These are phyloP conservation scores for Chlorociboria aeruginascens DNA, from an alignment of 495 filamentous ascomycete species.

Conservation along the genomic window DNA sequence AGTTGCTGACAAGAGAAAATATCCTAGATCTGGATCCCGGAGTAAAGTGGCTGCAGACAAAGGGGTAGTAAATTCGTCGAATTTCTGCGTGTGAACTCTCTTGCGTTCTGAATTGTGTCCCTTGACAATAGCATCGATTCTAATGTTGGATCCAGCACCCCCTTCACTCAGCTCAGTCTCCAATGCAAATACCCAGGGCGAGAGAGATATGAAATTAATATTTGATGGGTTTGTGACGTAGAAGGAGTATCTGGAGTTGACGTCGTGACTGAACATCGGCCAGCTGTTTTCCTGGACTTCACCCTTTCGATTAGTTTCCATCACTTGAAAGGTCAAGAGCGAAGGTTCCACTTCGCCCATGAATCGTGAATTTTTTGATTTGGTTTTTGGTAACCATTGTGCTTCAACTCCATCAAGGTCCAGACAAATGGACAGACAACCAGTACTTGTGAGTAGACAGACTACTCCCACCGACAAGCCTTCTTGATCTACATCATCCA, in stretches of 20 bases:
- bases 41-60: constrained; percentile 53
- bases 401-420: constrained; percentile 72
- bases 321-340: constrained; percentile 38
- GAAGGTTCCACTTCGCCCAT: constrained; percentile 18
- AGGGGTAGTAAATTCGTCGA: constrained; percentile 25
- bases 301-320: constrained; percentile 46
- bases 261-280: constrained; percentile 65
- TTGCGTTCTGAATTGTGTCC: constrained; percentile 49
- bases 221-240: constrained; percentile 64
- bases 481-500: constrained; percentile 44
- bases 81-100: constrained; percentile 37
- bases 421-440: constrained; percentile 65
- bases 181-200: constrained; percentile 62
- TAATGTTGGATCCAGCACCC: constrained; percentile 56
- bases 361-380: constrained; percentile 4
- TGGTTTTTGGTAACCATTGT: constrained; percentile 61
- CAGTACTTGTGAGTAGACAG: constrained; percentile 61
- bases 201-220: constrained; percentile 57
- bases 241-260: constrained; percentile 62
- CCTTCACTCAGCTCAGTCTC: constrained; percentile 63
- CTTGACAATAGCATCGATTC: constrained; percentile 57
- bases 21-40: constrained; percentile 63
- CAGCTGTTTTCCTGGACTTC: constrained; percentile 43
- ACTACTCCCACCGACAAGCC: constrained; percentile 61
- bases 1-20: constrained; percentile 63